Base-by-base conservation (phyloP, 2,329 filamentous ascomycete species). In the Calonectria fujianensis region DNA sequence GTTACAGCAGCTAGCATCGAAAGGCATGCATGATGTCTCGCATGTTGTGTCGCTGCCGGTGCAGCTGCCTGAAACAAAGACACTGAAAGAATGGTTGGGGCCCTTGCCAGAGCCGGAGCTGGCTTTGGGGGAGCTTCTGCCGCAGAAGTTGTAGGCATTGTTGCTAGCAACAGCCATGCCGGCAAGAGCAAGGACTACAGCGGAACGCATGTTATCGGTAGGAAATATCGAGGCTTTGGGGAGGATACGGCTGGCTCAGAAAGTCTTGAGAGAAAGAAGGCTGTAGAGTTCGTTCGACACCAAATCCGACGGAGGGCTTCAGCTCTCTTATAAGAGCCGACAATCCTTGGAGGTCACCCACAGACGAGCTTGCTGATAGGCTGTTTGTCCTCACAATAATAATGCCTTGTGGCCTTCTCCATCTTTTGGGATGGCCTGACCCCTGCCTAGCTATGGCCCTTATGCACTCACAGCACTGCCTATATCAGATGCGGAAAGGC, bases 1-100 rank as follows among this genome's bases (percentile, higher is more conserved):
- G 73, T 51, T 64, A 67, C 84, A 85, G 77, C 85, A 86, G n/a
- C 72, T 29, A 16, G 75, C 80, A 11, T 67, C 70, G 11, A 74
- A n/a, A 20, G 82, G 79, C 73, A 85, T 84, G 70, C 85, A 86
- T 29, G 76, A 69, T 63, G 51, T 69, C 69, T 83, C 84, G 61
- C 85, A 86, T 9, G 65, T 27, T 7, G 75, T 76, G 67, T 81
- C 69, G 51, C 77, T 73, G 11, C 74, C 8, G 14, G 71, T 71
- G 59, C 84, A 85, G 37, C 74, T 73, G 13, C 41, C 74, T 4
- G 69, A 59, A 29, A 76, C 45, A 50, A 74, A 76, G 41, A 83
- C 59, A 48, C 74, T 65, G 52, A 82, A 69, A 3, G 77, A 72
- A 18, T 74, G 70, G 27, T 71, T 73, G 18, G 76, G n/a, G 63